phyloP scores from a whole-genome alignment of 139 green algal species.

The Astrephomene gubernaculifera region DNA sequence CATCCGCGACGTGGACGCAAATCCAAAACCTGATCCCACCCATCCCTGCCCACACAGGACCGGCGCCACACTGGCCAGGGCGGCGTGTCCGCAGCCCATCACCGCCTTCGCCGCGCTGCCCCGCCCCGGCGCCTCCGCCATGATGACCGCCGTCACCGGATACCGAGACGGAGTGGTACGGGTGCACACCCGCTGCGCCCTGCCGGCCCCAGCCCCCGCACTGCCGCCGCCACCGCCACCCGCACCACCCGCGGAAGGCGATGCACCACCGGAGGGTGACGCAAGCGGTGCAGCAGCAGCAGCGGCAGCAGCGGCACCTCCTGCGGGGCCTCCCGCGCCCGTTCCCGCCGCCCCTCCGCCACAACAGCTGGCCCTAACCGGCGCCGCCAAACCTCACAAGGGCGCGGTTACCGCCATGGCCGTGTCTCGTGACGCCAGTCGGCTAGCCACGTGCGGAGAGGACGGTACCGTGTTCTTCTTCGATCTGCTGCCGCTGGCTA shows the following conservation, averaged over 20 bases:
- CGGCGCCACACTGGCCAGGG: conserved; percentile 2
- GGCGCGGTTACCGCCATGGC: conserved; percentile 48
- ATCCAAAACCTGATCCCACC: neutral
- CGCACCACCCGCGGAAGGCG: too few relatives aligned
- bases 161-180: conserved; percentile 46
- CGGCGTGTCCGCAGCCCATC: conserved; percentile 1
- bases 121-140: neutral
- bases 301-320: neutral
- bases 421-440: conserved; percentile 48
- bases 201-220: neutral
- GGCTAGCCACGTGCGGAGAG: conserved; percentile 54
- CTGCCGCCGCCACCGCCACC: too few relatives aligned
- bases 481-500: neutral
- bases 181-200: neutral
- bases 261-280: too few relatives aligned
- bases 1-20: too few relatives aligned
- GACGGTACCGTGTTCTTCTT: conserved; percentile 80
- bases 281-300: neutral
- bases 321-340: too few relatives aligned
- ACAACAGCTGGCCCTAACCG: conserved; percentile 65
- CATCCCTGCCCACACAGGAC: neutral
- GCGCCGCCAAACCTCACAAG: conserved; percentile 74
- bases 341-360: conserved; percentile 33
- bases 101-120: conserved; percentile 43
- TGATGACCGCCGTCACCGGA: conserved; percentile 29